phyloP scores from a whole-genome alignment of 768 basidiomycete genomes.

The Tulasnella sp. region DNA sequence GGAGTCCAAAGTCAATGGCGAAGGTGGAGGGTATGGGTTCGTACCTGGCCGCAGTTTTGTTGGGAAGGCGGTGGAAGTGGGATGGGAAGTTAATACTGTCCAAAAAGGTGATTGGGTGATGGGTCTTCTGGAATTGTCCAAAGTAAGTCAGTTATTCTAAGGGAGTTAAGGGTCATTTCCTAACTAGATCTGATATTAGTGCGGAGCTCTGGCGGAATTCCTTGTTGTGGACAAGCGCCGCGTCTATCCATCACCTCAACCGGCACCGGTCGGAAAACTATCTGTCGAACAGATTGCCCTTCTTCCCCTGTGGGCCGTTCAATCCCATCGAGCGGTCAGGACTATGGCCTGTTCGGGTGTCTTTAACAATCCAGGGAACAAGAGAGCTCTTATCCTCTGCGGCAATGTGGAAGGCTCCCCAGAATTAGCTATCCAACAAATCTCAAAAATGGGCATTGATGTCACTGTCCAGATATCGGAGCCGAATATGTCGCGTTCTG shows the following conservation, averaged over 20 bases:
- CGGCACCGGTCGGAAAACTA: conserved; percentile 26
- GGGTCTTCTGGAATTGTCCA: conserved; percentile 63
- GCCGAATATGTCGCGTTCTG: neutral
- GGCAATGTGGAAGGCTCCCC: conserved; percentile 18
- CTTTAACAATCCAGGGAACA: conserved; percentile 18
- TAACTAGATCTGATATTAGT: conserved; percentile 31
- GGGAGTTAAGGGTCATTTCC: neutral
- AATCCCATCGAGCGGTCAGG: conserved; percentile 71
- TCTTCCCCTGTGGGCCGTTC: conserved; percentile 62
- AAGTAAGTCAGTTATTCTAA: conserved; percentile 39
- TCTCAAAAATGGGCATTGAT: no score
- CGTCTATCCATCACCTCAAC: conserved; percentile 58
- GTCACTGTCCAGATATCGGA: conserved; percentile 59
- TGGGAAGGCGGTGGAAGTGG: conserved; percentile 68
- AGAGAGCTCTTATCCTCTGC: no score
- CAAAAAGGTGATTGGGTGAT: conserved; percentile 78
- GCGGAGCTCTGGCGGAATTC: conserved; percentile 82
- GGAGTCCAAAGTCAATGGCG: conserved; percentile 31
- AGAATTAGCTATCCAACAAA: neutral
- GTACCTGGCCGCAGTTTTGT: conserved; percentile 82
- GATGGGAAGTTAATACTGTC: conserved; percentile 59
- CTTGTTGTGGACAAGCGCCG: conserved; percentile 69
- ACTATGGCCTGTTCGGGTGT: conserved; percentile 35
- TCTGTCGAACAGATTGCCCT: conserved; percentile 66
- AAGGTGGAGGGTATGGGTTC: conserved; percentile 38